Evolutionary conservation across 2,329 filamentous ascomycete genomes (phyloP).

Genomic region (Reticulascus tulasneorum): DNA sequence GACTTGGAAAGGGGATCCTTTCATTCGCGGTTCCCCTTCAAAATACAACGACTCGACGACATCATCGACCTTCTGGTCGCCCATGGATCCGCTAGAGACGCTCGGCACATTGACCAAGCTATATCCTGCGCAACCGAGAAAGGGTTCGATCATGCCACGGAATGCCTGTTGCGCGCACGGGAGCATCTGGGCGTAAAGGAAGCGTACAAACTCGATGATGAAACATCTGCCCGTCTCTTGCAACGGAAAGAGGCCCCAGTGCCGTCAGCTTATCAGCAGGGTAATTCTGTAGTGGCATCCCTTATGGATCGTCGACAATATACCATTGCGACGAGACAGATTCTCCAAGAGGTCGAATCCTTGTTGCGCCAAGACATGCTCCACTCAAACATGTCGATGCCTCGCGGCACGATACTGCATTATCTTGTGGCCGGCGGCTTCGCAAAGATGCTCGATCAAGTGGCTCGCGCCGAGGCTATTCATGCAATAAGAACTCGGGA

Average conservation of each 20-base stretch:
- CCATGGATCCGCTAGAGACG: slow-evolving; percentile 6
- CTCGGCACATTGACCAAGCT: not conserved
- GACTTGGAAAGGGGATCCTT: not conserved
- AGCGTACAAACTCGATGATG: not conserved
- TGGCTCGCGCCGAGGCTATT: not conserved
- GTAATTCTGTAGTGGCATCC: not conserved
- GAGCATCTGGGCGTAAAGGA: not conserved
- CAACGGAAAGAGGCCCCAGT: slow-evolving; percentile 8
- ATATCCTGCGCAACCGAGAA: not conserved
- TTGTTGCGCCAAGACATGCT: not conserved
- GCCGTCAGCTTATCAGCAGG: slow-evolving; percentile 9
- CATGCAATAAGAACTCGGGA: too few relatives aligned
- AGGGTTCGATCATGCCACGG: not conserved
- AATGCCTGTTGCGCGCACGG: not conserved
- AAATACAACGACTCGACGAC: slow-evolving; percentile 18
- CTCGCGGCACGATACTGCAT: not conserved
- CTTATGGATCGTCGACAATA: slow-evolving; percentile 14
- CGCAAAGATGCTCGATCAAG: not conserved
- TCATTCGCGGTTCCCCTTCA: slow-evolving; percentile 16
- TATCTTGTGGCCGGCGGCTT: not conserved
- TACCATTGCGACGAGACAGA: not conserved
- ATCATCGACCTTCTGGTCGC: slow-evolving; percentile 16
- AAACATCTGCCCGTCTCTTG: slow-evolving; percentile 3
- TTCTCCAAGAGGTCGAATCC: slow-evolving; percentile 1
- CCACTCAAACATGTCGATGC: too few relatives aligned